Conservation (phyloP, 805 yeast genomes). For the Metschnikowia vanudenii region DNA sequence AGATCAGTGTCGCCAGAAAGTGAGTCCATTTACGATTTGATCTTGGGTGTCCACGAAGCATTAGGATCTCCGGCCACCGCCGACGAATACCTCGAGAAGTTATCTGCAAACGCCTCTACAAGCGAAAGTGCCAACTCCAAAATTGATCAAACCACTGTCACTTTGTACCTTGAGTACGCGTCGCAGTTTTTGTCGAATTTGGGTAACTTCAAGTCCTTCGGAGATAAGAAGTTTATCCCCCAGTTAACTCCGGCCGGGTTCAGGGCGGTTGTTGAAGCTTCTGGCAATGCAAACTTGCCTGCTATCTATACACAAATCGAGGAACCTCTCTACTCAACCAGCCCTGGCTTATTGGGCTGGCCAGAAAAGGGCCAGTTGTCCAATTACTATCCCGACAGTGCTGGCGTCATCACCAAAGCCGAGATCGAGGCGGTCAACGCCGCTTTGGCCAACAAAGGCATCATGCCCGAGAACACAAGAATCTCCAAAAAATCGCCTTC, state of each 20-base stretch:
- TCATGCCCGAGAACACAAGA: constrained; percentile 80
- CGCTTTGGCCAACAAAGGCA: constrained; percentile 58
- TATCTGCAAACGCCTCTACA: constrained; percentile 17
- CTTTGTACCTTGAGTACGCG: constrained; percentile 63
- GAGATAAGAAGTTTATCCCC: constrained; percentile 85
- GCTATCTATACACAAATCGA: constrained; percentile 44
- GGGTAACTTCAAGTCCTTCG: constrained; percentile 84
- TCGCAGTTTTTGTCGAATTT: constrained; percentile 72
- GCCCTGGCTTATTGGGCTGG: constrained; percentile 64
- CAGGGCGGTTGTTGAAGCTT: constrained; percentile 43
- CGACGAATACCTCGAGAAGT: constrained; percentile 39
- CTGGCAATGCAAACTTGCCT: constrained; percentile 34
- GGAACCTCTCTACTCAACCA: constrained; percentile 50
- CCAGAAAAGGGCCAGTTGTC: constrained; percentile 75
- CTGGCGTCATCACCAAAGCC: constrained; percentile 42
- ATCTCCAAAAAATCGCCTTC: constrained; percentile 53
- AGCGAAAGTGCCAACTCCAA: background rate
- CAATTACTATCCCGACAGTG: constrained; percentile 59
- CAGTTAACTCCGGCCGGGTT: constrained; percentile 49
- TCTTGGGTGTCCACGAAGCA: constrained; percentile 55
- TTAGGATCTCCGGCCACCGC: constrained; percentile 43
- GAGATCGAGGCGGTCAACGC: constrained; percentile 69
- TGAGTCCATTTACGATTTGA: constrained; percentile 70
- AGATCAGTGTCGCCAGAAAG: constrained; percentile 83
- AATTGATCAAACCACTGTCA: constrained; percentile 35